A percentile compares a stretch with the other conserved stretches of the same genome.
phyloP scores from a whole-genome alignment of 768 basidiomycete genomes.

The Epithele typhae region DNA sequence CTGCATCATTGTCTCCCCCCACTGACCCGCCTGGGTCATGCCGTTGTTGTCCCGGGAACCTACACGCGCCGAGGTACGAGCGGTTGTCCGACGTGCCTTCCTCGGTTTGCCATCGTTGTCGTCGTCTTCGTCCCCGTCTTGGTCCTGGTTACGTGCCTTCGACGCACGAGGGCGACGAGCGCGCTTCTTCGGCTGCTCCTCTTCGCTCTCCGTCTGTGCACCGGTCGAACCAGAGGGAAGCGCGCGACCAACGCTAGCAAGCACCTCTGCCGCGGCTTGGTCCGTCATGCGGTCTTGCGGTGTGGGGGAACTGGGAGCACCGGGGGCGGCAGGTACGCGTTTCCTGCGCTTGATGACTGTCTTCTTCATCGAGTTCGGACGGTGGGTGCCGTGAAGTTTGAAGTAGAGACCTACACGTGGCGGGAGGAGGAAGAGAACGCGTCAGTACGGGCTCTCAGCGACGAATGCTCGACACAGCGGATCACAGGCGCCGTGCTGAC shows the following conservation, averaged over 20 bases:
- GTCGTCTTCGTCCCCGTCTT: slow-evolving; percentile 44
- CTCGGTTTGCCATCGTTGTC: slow-evolving; percentile 33
- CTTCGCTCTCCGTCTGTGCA: slow-evolving; percentile 45
- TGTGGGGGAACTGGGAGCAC: slow-evolving; percentile 32
- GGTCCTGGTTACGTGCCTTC: slow-evolving; percentile 32
- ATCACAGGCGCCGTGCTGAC: no score
- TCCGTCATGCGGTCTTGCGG: slow-evolving; percentile 57
- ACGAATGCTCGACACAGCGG: slow-evolving; percentile 3
- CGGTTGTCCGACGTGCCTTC: slow-evolving; percentile 4
- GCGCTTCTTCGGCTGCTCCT: slow-evolving; percentile 51
- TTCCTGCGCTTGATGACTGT: slow-evolving; percentile 98
- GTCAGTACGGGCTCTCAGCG: slow-evolving; percentile 4
- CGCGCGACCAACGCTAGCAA: slow-evolving; percentile 74
- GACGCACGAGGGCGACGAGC: slow-evolving; percentile 29
- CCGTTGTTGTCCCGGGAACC: slow-evolving; percentile 10
- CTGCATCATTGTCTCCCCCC: slow-evolving; percentile 18
- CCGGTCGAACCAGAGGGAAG: slow-evolving; percentile 33
- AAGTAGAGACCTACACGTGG: slow-evolving; percentile 82
- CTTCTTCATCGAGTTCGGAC: slow-evolving; percentile 99
- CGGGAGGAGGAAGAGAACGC: background rate
- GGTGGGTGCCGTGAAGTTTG: slow-evolving; percentile 97
- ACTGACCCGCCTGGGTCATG: slow-evolving; percentile 13
- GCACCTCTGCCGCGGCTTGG: slow-evolving; percentile 85
- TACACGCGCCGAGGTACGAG: background rate
- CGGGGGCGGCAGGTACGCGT: slow-evolving; percentile 82